Evolutionary conservation across 2,329 filamentous ascomycete species (phyloP).

Genomic region (Sordariomycetes sp.): DNA sequence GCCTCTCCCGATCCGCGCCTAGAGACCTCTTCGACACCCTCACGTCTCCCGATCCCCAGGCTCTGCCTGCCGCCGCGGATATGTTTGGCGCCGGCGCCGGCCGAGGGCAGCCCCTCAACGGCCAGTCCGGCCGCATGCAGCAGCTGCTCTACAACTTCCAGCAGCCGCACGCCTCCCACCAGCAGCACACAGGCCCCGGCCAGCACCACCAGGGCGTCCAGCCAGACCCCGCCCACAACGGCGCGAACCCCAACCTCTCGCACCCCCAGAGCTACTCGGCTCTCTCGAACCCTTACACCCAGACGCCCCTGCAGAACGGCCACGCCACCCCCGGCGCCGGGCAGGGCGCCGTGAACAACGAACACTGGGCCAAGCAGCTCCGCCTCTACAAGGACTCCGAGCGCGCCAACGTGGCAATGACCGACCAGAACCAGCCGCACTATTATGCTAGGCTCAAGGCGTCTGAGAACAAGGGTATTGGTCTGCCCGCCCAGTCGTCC

Average conservation of each 20-base stretch:
- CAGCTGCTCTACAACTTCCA: constrained; percentile 60
- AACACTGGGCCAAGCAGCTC: constrained; percentile 83
- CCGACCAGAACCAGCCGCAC: constrained; percentile 49
- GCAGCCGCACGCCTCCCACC: constrained; percentile 31
- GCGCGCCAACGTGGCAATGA: constrained; percentile 59
- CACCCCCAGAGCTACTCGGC: constrained; percentile 6
- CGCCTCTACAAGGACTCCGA: constrained; percentile 67
- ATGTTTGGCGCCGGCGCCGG: constrained; percentile 6
- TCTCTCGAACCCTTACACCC: constrained; percentile 47
- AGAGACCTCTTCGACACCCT: neutral
- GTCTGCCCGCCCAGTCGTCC: constrained; percentile 34
- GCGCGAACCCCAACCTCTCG: constrained; percentile 21
- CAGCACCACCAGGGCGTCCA: constrained; percentile 43
- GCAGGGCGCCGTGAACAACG: constrained; percentile 39
- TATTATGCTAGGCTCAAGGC: constrained; percentile 63
- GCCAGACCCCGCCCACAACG: constrained; percentile 46
- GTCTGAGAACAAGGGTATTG: constrained; percentile 54
- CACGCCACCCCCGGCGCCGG: constrained; percentile 33
- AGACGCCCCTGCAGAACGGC: constrained; percentile 42
- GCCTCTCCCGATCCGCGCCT: neutral
- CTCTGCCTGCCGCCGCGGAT: constrained; percentile 1
- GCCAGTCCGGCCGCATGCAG: constrained; percentile 6
- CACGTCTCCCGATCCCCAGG: neutral
- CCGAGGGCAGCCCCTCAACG: constrained; percentile 5
- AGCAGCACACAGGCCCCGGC: constrained; percentile 47